Percentiles rank a stretch among this genome's conserved stretches.
Evolutionary conservation across 257 asterid genomes (phyloP).

Genomic region (Penstemon newberryi): DNA sequence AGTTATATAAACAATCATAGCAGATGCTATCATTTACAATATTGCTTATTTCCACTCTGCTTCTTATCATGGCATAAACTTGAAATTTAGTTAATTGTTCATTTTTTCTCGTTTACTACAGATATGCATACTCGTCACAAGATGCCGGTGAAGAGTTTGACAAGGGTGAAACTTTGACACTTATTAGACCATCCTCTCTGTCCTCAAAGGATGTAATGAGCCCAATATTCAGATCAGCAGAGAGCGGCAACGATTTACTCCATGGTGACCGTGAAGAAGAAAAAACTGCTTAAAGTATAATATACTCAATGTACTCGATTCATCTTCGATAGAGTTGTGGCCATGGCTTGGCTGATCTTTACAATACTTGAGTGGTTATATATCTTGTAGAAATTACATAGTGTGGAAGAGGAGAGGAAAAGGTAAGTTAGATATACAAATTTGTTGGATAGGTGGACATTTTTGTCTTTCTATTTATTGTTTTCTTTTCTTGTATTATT

Average conservation of each 20-base stretch:
- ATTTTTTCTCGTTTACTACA: slow-evolving; percentile 22
- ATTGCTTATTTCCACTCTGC: not conserved
- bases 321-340: slow-evolving; percentile 10
- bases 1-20: too few species aligned
- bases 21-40: not conserved
- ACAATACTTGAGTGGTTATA: slow-evolving; percentile 23
- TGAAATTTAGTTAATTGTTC: not conserved
- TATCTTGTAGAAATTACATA: slow-evolving; percentile 35
- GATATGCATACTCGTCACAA: slow-evolving; percentile 92
- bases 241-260: slow-evolving; percentile 38
- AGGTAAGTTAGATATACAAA: slow-evolving; percentile 23
- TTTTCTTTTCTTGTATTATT: slow-evolving; percentile 24
- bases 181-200: slow-evolving; percentile 72
- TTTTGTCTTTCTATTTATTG: slow-evolving; percentile 15
- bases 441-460: slow-evolving; percentile 17
- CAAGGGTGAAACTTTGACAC: slow-evolving; percentile 67
- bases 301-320: slow-evolving; percentile 19
- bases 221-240: slow-evolving; percentile 43
- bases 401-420: slow-evolving; percentile 25
- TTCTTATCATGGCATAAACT: not conserved
- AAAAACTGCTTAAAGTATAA: slow-evolving; percentile 62
- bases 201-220: slow-evolving; percentile 56
- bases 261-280: slow-evolving; percentile 54
- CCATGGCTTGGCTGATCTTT: not conserved
- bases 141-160: slow-evolving; percentile 83